phyloP scores from a whole-genome alignment of 768 basidiomycete genomes.

The Boletus subcaerulescens region DNA sequence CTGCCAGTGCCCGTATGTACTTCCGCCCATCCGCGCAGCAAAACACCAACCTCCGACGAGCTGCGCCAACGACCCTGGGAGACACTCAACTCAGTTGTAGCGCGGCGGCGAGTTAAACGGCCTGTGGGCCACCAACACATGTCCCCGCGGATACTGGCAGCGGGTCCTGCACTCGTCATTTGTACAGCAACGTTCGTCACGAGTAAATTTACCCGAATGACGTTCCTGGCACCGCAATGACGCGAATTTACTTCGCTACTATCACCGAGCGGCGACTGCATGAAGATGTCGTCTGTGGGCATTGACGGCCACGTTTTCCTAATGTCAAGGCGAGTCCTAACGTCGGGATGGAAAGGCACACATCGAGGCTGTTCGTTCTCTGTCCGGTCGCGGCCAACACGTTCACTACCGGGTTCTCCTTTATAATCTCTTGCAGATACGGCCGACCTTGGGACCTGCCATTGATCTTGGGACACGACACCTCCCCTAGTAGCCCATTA shows the following conservation, averaged over 20 bases:
- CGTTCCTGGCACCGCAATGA: constrained; percentile 23
- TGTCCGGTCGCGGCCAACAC: constrained; percentile 18
- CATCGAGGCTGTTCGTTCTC: constrained; percentile 25
- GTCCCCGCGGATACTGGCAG: not conserved
- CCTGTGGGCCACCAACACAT: not conserved
- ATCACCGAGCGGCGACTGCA: constrained; percentile 15
- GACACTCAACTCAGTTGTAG: not conserved
- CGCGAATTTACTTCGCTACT: constrained; percentile 7
- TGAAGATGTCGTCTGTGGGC: constrained; percentile 7
- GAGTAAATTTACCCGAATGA: constrained; percentile 4
- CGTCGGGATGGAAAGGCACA: constrained; percentile 11
- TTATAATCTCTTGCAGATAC: constrained; percentile 25
- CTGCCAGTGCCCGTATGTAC: not conserved
- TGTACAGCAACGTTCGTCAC: constrained; percentile 12
- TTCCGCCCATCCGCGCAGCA: not conserved
- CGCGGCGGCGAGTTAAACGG: not conserved
- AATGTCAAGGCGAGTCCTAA: constrained; percentile 15
- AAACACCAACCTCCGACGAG: not conserved
- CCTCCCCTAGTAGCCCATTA: constrained; percentile 11
- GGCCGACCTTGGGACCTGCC: constrained; percentile 10
- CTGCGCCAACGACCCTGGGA: constrained; percentile 3
- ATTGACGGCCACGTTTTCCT: constrained; percentile 27
- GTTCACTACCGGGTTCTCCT: constrained; percentile 17
- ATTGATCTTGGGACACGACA: constrained; percentile 17
- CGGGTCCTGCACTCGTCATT: not conserved